Conservation (phyloP, 495 filamentous ascomycete species). For the Talaromyces stipitatus region DNA sequence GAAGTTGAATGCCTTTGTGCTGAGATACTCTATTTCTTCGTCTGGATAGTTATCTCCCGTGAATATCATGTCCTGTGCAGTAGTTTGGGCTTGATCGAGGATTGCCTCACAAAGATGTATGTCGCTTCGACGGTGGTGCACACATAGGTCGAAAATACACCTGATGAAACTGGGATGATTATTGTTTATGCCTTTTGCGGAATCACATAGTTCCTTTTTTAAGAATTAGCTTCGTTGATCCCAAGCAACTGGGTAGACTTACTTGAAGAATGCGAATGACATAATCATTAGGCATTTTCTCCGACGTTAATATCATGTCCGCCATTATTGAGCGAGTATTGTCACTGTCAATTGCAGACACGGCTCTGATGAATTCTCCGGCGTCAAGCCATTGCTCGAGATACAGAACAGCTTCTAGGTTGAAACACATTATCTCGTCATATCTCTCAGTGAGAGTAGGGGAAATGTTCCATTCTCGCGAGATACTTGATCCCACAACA, state of each 20-base stretch:
- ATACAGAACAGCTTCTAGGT: background rate
- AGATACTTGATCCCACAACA: background rate
- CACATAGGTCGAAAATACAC: slow-evolving; percentile 59
- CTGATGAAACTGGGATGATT: slow-evolving; percentile 56
- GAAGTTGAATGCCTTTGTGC: slow-evolving; percentile 64
- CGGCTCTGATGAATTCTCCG: slow-evolving; percentile 14
- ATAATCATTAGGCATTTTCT: slow-evolving; percentile 27
- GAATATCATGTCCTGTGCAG: background rate
- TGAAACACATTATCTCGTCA: background rate
- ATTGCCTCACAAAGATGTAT: slow-evolving; percentile 36
- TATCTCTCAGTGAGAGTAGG: background rate
- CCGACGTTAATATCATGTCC: background rate
- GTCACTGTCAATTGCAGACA: background rate
- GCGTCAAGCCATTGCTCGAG: background rate
- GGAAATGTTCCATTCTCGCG: background rate
- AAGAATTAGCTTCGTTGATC: background rate
- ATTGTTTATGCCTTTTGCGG: slow-evolving; percentile 9
- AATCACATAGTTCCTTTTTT: slow-evolving; percentile 11
- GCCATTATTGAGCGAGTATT: background rate
- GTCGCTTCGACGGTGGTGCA: slow-evolving; percentile 23
- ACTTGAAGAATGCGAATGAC: slow-evolving; percentile 38
- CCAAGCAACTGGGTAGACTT: background rate
- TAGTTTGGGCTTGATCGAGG: slow-evolving; percentile 14
- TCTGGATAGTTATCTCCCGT: slow-evolving; percentile 43
- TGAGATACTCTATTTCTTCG: slow-evolving; percentile 73